Percentiles rank a stretch among this genome's conserved stretches.
Evolutionary conservation across 495 filamentous ascomycete genomes (phyloP).

Genomic region (Parmelia sp.): DNA sequence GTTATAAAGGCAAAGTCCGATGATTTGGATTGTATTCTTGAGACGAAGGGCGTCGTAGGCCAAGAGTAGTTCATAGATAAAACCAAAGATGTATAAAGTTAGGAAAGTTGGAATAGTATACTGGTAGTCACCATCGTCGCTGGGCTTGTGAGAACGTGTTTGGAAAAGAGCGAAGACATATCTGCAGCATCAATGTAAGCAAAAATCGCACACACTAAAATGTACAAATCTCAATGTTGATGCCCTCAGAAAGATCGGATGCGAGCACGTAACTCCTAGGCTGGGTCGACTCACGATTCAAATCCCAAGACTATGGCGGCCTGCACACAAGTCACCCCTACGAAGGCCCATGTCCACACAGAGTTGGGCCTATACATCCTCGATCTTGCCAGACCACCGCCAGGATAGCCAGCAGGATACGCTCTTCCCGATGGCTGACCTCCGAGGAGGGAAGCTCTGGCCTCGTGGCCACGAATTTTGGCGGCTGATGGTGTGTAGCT

Average conservation of each 20-base stretch:
- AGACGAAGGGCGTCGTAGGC: slow-evolving; percentile 88
- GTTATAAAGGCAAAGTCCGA: slow-evolving; percentile 90
- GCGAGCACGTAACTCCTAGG: neutral
- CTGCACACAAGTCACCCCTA: slow-evolving; percentile 66
- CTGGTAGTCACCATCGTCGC: slow-evolving; percentile 46
- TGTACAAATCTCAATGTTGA: neutral
- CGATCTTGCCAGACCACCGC: slow-evolving; percentile 26
- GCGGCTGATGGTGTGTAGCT: slow-evolving; percentile 21
- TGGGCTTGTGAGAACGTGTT: slow-evolving; percentile 57
- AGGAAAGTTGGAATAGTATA: slow-evolving; percentile 84
- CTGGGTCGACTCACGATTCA: slow-evolving; percentile 63
- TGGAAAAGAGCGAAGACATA: slow-evolving; percentile 51
- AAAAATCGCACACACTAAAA: neutral
- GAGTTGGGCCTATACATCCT: slow-evolving; percentile 69
- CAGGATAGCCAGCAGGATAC: slow-evolving; percentile 42
- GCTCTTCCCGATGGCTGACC: slow-evolving; percentile 48
- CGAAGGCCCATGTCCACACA: slow-evolving; percentile 83
- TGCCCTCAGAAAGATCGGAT: neutral
- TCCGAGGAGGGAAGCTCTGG: slow-evolving; percentile 59
- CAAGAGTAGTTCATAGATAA: slow-evolving; percentile 81
- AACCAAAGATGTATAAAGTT: slow-evolving; percentile 94
- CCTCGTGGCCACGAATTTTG: slow-evolving; percentile 58
- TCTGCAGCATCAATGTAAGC: slow-evolving; percentile 28
- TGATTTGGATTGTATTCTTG: slow-evolving; percentile 98
- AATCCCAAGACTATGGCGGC: slow-evolving; percentile 70